Conservation (phyloP, 1,284 basidiomycete genomes). For the Ustilago lituana region DNA sequence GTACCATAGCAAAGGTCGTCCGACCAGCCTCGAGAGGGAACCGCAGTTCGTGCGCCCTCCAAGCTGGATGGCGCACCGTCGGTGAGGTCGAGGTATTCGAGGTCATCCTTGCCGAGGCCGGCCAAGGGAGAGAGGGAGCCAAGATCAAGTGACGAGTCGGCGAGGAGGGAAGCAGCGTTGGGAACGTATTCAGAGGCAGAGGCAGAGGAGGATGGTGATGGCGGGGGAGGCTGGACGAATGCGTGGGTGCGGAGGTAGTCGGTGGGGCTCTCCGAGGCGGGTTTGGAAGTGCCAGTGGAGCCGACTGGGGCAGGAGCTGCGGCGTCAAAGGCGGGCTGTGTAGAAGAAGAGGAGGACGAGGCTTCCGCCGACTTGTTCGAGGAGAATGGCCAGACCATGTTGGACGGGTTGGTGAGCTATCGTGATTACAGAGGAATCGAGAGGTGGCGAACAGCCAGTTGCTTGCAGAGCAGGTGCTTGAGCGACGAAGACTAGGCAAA, state of each 20-base stretch:
- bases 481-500: too few relatives aligned
- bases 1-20: slow-evolving; percentile 99
- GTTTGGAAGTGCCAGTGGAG: slow-evolving; percentile 9
- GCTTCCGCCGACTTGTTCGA: slow-evolving; percentile 30
- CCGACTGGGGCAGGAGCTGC: slow-evolving; percentile 36
- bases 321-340: slow-evolving; percentile 39
- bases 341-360: slow-evolving; percentile 28
- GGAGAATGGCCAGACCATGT: slow-evolving; percentile 54
- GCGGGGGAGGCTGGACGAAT: slow-evolving; percentile 38
- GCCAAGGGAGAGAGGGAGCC: slow-evolving; percentile 76
- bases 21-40: slow-evolving; percentile 85
- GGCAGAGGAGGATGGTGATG: slow-evolving; percentile 25
- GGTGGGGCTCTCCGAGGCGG: slow-evolving; percentile 37
- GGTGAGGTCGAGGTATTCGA: slow-evolving; percentile 67
- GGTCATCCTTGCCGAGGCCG: slow-evolving; percentile 61
- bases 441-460: too few relatives aligned
- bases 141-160: slow-evolving; percentile 83
- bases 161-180: slow-evolving; percentile 92
- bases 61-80: slow-evolving; percentile 62
- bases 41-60: slow-evolving; percentile 64
- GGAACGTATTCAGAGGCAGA: slow-evolving; percentile 75
- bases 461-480: too few relatives aligned
- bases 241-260: slow-evolving; percentile 53
- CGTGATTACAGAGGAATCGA: too few relatives aligned
- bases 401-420: slow-evolving; percentile 2